Evolutionary conservation across 768 basidiomycete species (phyloP).

Genomic region (Tricholoma matsutake): DNA sequence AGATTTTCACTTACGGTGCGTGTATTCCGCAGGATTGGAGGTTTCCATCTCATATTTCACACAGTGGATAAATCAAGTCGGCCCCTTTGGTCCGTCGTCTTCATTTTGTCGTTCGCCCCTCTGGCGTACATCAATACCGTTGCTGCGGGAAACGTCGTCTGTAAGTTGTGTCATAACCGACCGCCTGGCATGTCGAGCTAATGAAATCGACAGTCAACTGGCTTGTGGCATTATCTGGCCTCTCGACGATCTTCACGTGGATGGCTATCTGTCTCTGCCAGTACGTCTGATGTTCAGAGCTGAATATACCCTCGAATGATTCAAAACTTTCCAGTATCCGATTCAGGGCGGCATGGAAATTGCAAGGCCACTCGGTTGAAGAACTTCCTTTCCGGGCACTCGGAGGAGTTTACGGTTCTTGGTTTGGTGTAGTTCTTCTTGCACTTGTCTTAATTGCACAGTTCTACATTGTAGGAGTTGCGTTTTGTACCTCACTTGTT

Average conservation of each 20-base stretch:
- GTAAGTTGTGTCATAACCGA: conserved; percentile 21
- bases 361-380: conserved; percentile 42
- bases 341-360: conserved; percentile 41
- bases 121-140: conserved; percentile 39
- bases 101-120: conserved; percentile 34
- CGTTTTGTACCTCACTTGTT: not conserved
- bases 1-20: conserved; percentile 36
- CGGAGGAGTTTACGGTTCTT: conserved; percentile 43
- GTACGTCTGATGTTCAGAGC: conserved; percentile 20
- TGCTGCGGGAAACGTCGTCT: conserved; percentile 35
- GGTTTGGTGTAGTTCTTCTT: conserved; percentile 42
- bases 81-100: conserved; percentile 40
- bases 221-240: conserved; percentile 44
- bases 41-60: not conserved
- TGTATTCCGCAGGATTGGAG: not conserved
- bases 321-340: conserved; percentile 30
- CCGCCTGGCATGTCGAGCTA: not conserved
- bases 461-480: conserved; percentile 38
- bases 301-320: not conserved
- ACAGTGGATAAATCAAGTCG: conserved; percentile 44
- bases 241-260: conserved; percentile 47
- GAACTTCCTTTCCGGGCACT: conserved; percentile 44
- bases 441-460: conserved; percentile 41
- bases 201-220: conserved; percentile 31
- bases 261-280: conserved; percentile 45